These are phyloP conservation scores for Daldinia vernicosa DNA, from an alignment of 495 filamentous ascomycete genomes.

Conservation along the genomic window DNA sequence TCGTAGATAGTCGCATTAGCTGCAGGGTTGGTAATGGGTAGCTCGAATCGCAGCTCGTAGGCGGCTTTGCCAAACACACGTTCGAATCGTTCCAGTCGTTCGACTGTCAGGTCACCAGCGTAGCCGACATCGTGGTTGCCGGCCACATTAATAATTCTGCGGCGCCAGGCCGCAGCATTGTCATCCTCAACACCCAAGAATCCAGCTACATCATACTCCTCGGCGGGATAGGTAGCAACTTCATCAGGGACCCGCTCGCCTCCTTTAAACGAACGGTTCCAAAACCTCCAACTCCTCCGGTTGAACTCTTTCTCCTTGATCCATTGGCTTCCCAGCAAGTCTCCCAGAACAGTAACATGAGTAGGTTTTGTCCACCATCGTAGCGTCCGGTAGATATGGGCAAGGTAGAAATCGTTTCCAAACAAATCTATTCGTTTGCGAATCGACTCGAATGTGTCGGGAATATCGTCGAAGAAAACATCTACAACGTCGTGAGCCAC, in stretches of 20 bases:
- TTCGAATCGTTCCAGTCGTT: slow-evolving; percentile 81
- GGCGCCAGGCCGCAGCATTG: slow-evolving; percentile 69
- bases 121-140: slow-evolving; percentile 98
- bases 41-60: slow-evolving; percentile 82
- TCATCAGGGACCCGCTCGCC: slow-evolving; percentile 73
- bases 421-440: slow-evolving; percentile 86
- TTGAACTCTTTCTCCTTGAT: slow-evolving; percentile 85
- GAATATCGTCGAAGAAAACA: slow-evolving; percentile 69
- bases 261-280: slow-evolving; percentile 79
- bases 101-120: slow-evolving; percentile 81
- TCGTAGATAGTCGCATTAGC: slow-evolving; percentile 50
- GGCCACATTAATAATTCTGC: slow-evolving; percentile 83
- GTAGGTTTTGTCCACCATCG: slow-evolving; percentile 83
- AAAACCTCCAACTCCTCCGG: slow-evolving; percentile 74
- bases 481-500: slow-evolving; percentile 62
- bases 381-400: slow-evolving; percentile 88
- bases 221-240: slow-evolving; percentile 57
- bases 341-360: slow-evolving; percentile 88
- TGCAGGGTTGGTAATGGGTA: slow-evolving; percentile 53
- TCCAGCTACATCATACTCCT: slow-evolving; percentile 61
- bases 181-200: slow-evolving; percentile 53
- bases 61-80: slow-evolving; percentile 82
- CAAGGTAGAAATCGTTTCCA: slow-evolving; percentile 94
- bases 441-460: slow-evolving; percentile 64
- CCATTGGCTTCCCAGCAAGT: slow-evolving; percentile 97